These are phyloP conservation scores for Paracamarosporium sp. DNA, from an alignment of 2,329 filamentous ascomycete genomes.

Conservation along the genomic window DNA sequence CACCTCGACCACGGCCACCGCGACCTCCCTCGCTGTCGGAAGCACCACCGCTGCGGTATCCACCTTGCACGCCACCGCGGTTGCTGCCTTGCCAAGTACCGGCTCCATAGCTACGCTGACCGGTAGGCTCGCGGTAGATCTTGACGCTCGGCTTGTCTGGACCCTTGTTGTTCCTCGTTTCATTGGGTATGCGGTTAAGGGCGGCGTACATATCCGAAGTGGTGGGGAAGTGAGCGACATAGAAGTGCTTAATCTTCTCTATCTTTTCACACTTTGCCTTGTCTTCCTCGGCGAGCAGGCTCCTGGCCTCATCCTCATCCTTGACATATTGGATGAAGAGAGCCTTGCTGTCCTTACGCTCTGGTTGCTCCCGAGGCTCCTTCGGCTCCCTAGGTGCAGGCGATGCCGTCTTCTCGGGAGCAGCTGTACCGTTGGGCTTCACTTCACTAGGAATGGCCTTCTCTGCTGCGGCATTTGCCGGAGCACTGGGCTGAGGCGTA, in stretches of 20 bases:
- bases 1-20: constrained; percentile 60
- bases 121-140: constrained; percentile 75
- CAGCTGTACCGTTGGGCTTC: constrained; percentile 58
- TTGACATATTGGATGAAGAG: constrained; percentile 90
- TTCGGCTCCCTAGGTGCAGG: constrained; percentile 60
- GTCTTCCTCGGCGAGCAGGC: constrained; percentile 84
- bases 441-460: constrained; percentile 51
- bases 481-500: constrained; percentile 53
- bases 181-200: constrained; percentile 74
- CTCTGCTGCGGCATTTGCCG: constrained; percentile 44
- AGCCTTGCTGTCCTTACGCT: constrained; percentile 72
- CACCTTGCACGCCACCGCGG: constrained; percentile 67
- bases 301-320: constrained; percentile 80
- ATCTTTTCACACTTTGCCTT: constrained; percentile 75
- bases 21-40: constrained; percentile 77
- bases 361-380: constrained; percentile 62
- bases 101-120: constrained; percentile 57
- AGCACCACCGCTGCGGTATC: constrained; percentile 84
- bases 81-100: constrained; percentile 69
- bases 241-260: constrained; percentile 78
- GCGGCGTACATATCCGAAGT: constrained; percentile 81
- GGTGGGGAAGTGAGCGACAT: constrained; percentile 84
- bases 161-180: constrained; percentile 76
- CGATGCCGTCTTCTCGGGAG: constrained; percentile 46
- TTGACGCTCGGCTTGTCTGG: constrained; percentile 82